These are phyloP conservation scores for Drechslerella coelobrocha DNA, from an alignment of 2,329 filamentous ascomycete genomes.

Conservation along the genomic window DNA sequence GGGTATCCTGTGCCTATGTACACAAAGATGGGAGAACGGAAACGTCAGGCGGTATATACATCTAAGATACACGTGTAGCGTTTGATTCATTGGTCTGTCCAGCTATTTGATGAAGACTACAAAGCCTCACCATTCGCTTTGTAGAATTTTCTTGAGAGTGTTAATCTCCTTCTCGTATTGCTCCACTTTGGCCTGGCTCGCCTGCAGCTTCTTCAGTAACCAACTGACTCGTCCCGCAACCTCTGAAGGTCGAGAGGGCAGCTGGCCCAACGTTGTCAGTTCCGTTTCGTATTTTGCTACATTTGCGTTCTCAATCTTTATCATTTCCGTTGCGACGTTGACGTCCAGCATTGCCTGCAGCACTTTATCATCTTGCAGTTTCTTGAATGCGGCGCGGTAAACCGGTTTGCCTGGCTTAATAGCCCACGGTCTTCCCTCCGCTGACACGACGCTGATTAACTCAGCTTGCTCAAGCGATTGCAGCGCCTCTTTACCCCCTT, in stretches of 20 bases:
- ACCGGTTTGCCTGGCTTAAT: conserved; percentile 86
- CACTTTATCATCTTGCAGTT: conserved; percentile 56
- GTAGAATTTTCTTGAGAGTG: conserved; percentile 62
- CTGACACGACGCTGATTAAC: conserved; percentile 76
- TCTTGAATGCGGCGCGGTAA: conserved; percentile 80
- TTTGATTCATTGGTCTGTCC: background rate
- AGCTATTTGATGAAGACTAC: background rate
- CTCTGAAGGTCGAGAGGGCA: conserved; percentile 60
- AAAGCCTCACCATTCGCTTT: conserved; percentile 59
- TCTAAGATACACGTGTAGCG: background rate
- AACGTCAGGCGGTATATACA: background rate
- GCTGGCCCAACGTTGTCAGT: conserved; percentile 60
- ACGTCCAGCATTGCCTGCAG: conserved; percentile 57
- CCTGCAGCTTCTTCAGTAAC: conserved; percentile 62
- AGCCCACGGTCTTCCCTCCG: conserved; percentile 76
- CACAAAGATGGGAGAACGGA: conserved; percentile 23
- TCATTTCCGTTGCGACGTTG: conserved; percentile 60
- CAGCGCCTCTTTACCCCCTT: conserved; percentile 75
- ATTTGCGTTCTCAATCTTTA: conserved; percentile 61
- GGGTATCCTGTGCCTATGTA: conserved; percentile 42
- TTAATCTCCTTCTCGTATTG: conserved; percentile 61
- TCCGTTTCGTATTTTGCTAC: conserved; percentile 65
- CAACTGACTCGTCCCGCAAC: conserved; percentile 60
- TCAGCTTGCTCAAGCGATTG: conserved; percentile 84
- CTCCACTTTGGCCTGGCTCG: conserved; percentile 62